phyloP scores from a whole-genome alignment of 1,284 basidiomycete species.

The Meira miltonrushii region DNA sequence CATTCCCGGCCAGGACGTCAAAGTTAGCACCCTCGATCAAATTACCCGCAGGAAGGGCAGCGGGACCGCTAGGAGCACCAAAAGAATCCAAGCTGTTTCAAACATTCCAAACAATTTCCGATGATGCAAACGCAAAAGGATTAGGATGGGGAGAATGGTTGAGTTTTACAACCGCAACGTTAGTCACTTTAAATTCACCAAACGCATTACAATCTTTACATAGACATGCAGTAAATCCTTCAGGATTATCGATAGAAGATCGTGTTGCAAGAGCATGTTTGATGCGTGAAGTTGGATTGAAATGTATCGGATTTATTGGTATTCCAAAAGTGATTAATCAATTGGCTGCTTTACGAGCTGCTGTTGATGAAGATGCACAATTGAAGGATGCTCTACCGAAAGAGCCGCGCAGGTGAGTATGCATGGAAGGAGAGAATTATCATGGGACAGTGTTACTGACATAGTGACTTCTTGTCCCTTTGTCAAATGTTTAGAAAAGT shows the following conservation, averaged over 20 bases:
- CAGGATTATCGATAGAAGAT: constrained; percentile 59
- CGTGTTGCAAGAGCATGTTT: constrained; percentile 64
- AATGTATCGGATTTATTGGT: constrained; percentile 86
- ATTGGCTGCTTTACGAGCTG: constrained; percentile 44
- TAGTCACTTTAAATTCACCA: constrained; percentile 78
- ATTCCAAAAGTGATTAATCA: constrained; percentile 64
- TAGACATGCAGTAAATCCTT: constrained; percentile 52
- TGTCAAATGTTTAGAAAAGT: constrained; percentile 22
- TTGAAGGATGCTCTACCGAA: constrained; percentile 35
- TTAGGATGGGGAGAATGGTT: constrained; percentile 72
- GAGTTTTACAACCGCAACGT: constrained; percentile 72
- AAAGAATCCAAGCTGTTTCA: constrained; percentile 59
- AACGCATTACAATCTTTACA: constrained; percentile 72
- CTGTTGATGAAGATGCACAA: constrained; percentile 41
- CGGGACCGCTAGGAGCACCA: constrained; percentile 63
- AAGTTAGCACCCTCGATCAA: constrained; percentile 42
- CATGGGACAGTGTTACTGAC: background rate
- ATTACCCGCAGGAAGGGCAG: constrained; percentile 53
- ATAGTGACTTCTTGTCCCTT: background rate
- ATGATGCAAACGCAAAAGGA: constrained; percentile 62
- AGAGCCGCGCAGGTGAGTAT: constrained; percentile 34
- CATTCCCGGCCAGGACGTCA: constrained; percentile 63
- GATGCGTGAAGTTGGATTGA: constrained; percentile 88
- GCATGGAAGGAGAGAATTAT: background rate
- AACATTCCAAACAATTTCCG: constrained; percentile 62